Evolutionary conservation across 495 filamentous ascomycete genomes (phyloP).

Genomic region (Lophium mytilinum): DNA sequence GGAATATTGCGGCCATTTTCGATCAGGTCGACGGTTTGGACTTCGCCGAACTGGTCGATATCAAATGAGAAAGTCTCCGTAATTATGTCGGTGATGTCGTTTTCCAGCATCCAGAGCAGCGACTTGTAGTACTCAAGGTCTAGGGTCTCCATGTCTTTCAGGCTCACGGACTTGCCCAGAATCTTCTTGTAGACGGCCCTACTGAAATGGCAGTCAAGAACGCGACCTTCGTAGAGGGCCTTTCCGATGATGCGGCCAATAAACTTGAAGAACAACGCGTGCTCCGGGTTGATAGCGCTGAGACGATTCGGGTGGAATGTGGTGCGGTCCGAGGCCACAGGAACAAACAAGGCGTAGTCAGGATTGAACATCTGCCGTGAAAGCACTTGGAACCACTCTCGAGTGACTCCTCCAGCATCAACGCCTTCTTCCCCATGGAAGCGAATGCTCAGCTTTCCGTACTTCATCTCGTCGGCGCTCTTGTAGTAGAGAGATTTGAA

Average conservation of each 20-base stretch:
- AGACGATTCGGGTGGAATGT: conserved; percentile 97
- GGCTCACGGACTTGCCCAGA: conserved; percentile 83
- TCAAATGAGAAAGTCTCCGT: conserved; percentile 95
- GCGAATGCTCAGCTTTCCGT: conserved; percentile 92
- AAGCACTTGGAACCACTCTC: conserved; percentile 99
- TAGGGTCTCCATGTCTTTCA: conserved; percentile 99
- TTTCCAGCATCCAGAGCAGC: conserved; percentile 96
- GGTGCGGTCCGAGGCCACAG: conserved; percentile 94
- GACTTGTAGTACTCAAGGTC: conserved; percentile 99
- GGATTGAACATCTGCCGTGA: conserved; percentile 98
- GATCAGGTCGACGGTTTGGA: conserved; percentile 76
- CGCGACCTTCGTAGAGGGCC: conserved; percentile 90
- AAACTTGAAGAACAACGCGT: conserved; percentile 98
- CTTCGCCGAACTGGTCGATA: conserved; percentile 85
- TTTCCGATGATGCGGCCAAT: conserved; percentile 98
- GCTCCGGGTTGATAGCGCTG: conserved; percentile 88
- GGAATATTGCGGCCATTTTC: conserved; percentile 82
- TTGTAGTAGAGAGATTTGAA: conserved; percentile 97
- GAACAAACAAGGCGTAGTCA: conserved; percentile 91
- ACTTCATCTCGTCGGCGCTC: conserved; percentile 90
- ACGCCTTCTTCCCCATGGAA: conserved; percentile 98
- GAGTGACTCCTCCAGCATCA: conserved; percentile 93
- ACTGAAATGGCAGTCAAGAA: conserved; percentile 98
- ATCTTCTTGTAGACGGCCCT: conserved; percentile 97
- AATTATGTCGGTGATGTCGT: conserved; percentile 98